Evolutionary conservation across 305 asterid genomes (phyloP).

Genomic region (Coffea humblotiana): DNA sequence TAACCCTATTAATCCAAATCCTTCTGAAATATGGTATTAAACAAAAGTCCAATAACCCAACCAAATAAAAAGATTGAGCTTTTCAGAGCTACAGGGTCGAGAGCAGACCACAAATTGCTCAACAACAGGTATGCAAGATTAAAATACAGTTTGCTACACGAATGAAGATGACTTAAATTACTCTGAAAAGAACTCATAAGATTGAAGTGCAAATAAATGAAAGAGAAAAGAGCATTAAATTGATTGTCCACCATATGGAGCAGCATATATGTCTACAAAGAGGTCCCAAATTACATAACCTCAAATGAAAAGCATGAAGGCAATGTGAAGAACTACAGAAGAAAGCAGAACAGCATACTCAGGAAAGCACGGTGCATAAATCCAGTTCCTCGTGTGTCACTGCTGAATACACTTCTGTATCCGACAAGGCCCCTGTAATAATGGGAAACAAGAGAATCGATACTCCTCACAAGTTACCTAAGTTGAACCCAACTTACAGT

Average conservation of each 20-base stretch:
- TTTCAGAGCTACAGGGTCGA: neutral
- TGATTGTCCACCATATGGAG: neutral
- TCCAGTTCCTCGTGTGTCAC: constrained; percentile 95
- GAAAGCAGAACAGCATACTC: constrained; percentile 48
- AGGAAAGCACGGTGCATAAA: constrained; percentile 98
- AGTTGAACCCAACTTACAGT: neutral
- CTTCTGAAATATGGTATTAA: neutral
- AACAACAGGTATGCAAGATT: neutral
- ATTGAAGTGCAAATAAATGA: neutral
- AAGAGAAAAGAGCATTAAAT: neutral
- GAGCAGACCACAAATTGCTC: neutral
- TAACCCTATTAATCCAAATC: neutral
- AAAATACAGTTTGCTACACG: neutral
- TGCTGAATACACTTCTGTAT: constrained; percentile 95
- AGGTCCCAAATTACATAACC: neutral
- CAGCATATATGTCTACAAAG: neutral
- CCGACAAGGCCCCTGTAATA: constrained; percentile 92
- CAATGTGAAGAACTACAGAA: constrained; percentile 10
- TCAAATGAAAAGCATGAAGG: constrained; percentile 13
- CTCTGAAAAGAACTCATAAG: neutral
- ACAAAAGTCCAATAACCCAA: neutral
- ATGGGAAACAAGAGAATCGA: constrained; percentile 12
- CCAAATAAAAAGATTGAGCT: neutral
- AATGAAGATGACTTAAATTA: neutral
- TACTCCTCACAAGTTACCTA: neutral